Evolutionary conservation across 2,329 filamentous ascomycete genomes (phyloP), one percentile per base, ranked within the genome.

Genomic region (Xylaria hypoxylon): DNA sequence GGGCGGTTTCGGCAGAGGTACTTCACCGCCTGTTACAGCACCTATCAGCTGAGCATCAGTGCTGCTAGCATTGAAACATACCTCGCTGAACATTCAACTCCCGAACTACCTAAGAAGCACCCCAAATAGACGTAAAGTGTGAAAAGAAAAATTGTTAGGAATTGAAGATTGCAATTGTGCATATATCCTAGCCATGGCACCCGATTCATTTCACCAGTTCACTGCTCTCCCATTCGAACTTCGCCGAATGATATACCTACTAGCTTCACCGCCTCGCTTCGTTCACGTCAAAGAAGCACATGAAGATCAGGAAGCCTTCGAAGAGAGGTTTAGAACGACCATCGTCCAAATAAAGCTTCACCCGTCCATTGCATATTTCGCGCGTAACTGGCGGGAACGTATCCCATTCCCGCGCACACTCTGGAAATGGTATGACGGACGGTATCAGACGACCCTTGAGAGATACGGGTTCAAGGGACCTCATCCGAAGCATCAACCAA

Each of bases 211-310:
- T 45, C 67, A 59, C 15, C 48, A 42, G 5, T 72, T 72, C 22
- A 2, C 35, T 22, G 51, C 40, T 13, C 55, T 73, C 2, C 68
- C 71, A 6, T 57, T 50, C n/a, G 71, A 73, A 45, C 60, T 73
- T 44, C 70, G 72, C 19, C 57, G 51, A 28, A 55, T 64, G 48
- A 72, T 71, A 59, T 71, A 72, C 51, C 38, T 70, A 13, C 48
- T 69, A 1, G 69, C 72, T 31, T 68, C 70, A 48, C 69, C 71
- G 45, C 57, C 69, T 24, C 68, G 72, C n/a, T 65, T 71, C 35
- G 68, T 74, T 42, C 48, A 58, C 40, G 55, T 72, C 48, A 6
- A 40, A 22, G 71, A 72, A 45, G 56, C 56, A 0, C 22, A 31
- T 35, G 56, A 56, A 26, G 60, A 63, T 15, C 33, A 22, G 6